Percentiles rank a stretch among this genome's conserved stretches.
phyloP scores from a whole-genome alignment of 2,329 filamentous ascomycete genomes.

The Penicillium sp. region DNA sequence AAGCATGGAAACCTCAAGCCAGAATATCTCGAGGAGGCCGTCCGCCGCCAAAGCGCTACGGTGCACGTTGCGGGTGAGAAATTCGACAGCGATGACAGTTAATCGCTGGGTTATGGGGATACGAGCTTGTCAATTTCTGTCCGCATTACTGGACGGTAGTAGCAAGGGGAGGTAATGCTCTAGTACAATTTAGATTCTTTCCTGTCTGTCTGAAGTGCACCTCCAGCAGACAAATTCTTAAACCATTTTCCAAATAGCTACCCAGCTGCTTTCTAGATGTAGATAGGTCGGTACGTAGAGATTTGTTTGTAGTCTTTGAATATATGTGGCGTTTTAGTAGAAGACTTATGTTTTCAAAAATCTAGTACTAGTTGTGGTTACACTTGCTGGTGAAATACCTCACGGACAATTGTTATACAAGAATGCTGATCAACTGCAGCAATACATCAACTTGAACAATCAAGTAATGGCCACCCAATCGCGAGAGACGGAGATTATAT shows the following conservation, averaged over 20 bases:
- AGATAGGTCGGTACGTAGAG: too few relatives aligned
- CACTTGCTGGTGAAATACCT: too few relatives aligned
- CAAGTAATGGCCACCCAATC: too few relatives aligned
- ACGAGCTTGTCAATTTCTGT: background rate
- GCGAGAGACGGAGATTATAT: too few relatives aligned
- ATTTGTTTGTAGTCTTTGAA: too few relatives aligned
- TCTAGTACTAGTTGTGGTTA: too few relatives aligned
- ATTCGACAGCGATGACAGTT: conserved; percentile 32
- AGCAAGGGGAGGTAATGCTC: background rate
- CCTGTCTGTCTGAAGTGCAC: background rate
- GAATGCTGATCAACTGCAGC: too few relatives aligned
- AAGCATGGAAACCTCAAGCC: conserved; percentile 58
- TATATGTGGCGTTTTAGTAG: too few relatives aligned
- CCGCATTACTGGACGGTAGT: background rate
- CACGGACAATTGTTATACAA: too few relatives aligned
- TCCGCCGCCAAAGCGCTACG: conserved; percentile 28
- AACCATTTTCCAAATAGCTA: background rate
- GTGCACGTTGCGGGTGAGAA: conserved; percentile 21
- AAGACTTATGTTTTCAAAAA: too few relatives aligned
- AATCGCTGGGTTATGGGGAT: background rate
- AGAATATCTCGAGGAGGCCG: conserved; percentile 52
- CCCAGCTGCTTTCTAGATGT: background rate
- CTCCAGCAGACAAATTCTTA: background rate
- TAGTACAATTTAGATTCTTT: background rate
- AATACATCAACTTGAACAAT: too few relatives aligned